A percentile compares a stretch with the other conserved stretches of the same genome.
Evolutionary conservation across 140 eudicot genomes (phyloP).

Genomic region (Senecio squalidus): DNA sequence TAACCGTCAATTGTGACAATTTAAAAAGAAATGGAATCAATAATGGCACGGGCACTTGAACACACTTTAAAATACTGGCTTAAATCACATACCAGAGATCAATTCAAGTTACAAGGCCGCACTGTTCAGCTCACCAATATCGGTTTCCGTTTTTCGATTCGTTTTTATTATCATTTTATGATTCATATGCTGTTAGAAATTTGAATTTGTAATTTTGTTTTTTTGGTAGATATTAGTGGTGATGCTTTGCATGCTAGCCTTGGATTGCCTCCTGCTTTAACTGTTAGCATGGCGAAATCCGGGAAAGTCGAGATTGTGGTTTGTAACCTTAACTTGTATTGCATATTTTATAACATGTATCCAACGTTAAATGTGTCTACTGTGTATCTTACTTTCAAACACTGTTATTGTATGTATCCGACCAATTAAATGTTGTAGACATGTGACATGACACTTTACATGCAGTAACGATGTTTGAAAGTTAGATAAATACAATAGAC

Average conservation of each 20-base stretch:
- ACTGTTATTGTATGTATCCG: too few species aligned
- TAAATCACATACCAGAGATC: conserved; percentile 87
- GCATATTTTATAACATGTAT: not conserved
- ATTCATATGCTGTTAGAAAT: not conserved
- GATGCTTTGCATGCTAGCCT: conserved; percentile 89
- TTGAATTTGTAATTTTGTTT: not conserved
- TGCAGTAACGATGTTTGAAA: too few species aligned
- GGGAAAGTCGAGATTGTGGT: conserved; percentile 86
- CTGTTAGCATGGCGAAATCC: conserved; percentile 78
- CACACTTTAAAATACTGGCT: conserved; percentile 93
- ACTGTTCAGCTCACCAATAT: conserved; percentile 75
- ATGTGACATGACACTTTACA: too few species aligned
- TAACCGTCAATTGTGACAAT: not conserved
- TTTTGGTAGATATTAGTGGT: conserved; percentile 73
- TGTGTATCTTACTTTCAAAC: too few species aligned
- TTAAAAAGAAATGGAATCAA: conserved; percentile 65
- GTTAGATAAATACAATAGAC: too few species aligned
- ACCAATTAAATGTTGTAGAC: too few species aligned
- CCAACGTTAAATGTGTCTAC: too few species aligned
- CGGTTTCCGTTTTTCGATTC: conserved; percentile 32
- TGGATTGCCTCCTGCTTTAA: conserved; percentile 83
- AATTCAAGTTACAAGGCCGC: conserved; percentile 92
- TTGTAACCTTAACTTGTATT: conserved; percentile 9
- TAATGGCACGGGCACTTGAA: conserved; percentile 85
- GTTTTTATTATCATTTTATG: not conserved